Base-by-base conservation (phyloP, 495 filamentous ascomycete species). In the Opeltia flavorubescens region DNA sequence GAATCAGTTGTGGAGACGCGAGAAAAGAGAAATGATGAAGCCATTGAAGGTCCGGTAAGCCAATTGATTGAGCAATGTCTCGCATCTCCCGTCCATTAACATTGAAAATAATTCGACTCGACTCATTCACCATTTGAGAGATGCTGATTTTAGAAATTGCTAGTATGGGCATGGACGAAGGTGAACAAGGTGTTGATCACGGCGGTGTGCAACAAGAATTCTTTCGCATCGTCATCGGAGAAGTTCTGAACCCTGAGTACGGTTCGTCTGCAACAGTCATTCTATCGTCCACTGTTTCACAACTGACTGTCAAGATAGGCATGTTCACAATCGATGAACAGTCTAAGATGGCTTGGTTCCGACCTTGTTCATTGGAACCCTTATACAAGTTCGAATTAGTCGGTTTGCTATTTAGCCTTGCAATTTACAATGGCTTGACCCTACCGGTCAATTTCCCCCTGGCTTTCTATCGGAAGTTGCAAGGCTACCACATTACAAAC, bases 141-240 rank as follows among this genome's bases (percentile, higher is more conserved):
- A n/a, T n/a, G n/a, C n/a, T n/a, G n/a, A n/a, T n/a, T n/a, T n/a
- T n/a, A n/a, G n/a, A n/a, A n/a, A n/a, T n/a, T n/a, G n/a, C n/a
- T n/a, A n/a, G n/a, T n/a, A 77, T 96, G 52, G 86, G 85, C 4
- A 81, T 83, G 57, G 71, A 78, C 18, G 71, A 72, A 48, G 86
- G 87, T 13, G 91, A 95, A 63, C 82, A 93, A 56, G 91, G 91
- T 1, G 71, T 89, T 17, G 91, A 98, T 63, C 84, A 88, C 47
- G 91, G 91, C 45, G 91, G 91, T 42, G 86, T 96, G 3, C 86
- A 94, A 50, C 88, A 89, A 57, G 91, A 98, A 49, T 96, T 94
- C 63, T 95, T 98, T 66, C 77, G 84, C 27, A 55, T 94, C 30
- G 77, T 83, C 43, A 76, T 94, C 53, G 76, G 69, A 4, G 81